Conservation (phyloP, 2,329 filamentous ascomycete genomes). For the Hirsutella minnesotensis region DNA sequence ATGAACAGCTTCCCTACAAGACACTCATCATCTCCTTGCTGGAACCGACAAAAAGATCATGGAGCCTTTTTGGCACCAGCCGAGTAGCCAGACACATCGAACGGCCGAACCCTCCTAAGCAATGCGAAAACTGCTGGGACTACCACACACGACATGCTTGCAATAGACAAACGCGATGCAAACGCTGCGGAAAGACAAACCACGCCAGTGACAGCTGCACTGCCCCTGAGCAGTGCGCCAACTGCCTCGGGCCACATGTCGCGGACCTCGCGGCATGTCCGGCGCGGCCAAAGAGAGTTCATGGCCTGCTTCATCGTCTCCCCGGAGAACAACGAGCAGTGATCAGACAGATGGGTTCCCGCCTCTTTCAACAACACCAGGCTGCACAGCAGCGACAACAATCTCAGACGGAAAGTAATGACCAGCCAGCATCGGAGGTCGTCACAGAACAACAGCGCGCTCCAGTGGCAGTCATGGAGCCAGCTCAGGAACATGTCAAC, state of each 20-base stretch:
- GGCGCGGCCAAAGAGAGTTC: too few relatives aligned
- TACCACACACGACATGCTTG: too few relatives aligned
- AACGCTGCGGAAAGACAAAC: slow-evolving; percentile 5
- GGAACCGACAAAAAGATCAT: too few relatives aligned
- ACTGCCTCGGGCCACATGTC: slow-evolving; percentile 2
- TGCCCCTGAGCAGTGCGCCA: slow-evolving; percentile 3
- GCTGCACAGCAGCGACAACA: slow-evolving; percentile 1
- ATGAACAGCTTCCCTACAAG: not conserved
- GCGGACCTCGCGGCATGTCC: slow-evolving; percentile 2
- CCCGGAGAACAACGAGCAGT: too few relatives aligned
- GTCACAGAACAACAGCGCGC: not conserved
- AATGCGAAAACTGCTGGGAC: too few relatives aligned
- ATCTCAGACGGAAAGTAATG: slow-evolving; percentile 1
- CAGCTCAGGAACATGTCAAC: slow-evolving; percentile 1
- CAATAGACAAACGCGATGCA: slow-evolving; percentile 3
- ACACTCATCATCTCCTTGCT: too few relatives aligned
- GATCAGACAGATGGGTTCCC: not conserved
- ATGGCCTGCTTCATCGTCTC: too few relatives aligned
- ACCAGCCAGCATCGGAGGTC: not conserved
- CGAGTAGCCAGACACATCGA: too few relatives aligned
- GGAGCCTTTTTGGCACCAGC: not conserved
- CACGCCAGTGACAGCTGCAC: slow-evolving; percentile 2
- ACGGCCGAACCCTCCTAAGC: too few relatives aligned
- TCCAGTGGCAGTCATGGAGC: not conserved
- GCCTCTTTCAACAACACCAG: not conserved